Evolutionary conservation across 805 yeast species (phyloP).

Genomic region (Henningerozyma blattae): DNA sequence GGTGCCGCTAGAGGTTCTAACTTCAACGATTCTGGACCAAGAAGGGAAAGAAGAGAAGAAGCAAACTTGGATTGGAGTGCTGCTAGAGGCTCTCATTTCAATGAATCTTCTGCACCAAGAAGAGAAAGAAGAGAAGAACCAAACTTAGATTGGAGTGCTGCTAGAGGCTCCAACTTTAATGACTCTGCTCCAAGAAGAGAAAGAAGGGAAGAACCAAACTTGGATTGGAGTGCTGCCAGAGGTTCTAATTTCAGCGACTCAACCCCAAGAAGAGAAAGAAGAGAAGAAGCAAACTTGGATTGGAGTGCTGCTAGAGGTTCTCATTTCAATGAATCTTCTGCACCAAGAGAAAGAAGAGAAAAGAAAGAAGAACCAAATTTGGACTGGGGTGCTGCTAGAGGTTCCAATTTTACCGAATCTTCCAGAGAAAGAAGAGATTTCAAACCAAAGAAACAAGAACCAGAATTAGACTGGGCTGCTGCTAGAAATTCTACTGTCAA

Average conservation of each 20-base stretch:
- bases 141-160: constrained; percentile 39
- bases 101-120: constrained; percentile 19
- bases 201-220: constrained; percentile 26
- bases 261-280: constrained; percentile 19
- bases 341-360: constrained; percentile 19
- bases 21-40: constrained; percentile 22
- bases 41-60: constrained; percentile 27
- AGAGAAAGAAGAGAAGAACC: constrained; percentile 27
- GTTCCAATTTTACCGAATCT: constrained; percentile 17
- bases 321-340: constrained; percentile 14
- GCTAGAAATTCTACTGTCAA: constrained; percentile 20
- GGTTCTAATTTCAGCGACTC: constrained; percentile 25
- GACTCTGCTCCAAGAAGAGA: constrained; percentile 19
- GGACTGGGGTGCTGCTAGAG: constrained; percentile 29
- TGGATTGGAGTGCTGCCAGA: constrained; percentile 25
- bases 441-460: constrained; percentile 23
- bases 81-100: constrained; percentile 35
- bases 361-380: constrained; percentile 31
- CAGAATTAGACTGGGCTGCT: constrained; percentile 37
- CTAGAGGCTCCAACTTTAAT: constrained; percentile 34
- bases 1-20: constrained; percentile 36
- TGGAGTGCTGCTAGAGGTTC: constrained; percentile 40
- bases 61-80: constrained; percentile 38
- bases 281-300: constrained; percentile 46
- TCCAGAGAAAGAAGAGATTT: constrained; percentile 18